phyloP scores from a whole-genome alignment of 1,139 yeast genomes.

The Candida pseudocylindracea region DNA sequence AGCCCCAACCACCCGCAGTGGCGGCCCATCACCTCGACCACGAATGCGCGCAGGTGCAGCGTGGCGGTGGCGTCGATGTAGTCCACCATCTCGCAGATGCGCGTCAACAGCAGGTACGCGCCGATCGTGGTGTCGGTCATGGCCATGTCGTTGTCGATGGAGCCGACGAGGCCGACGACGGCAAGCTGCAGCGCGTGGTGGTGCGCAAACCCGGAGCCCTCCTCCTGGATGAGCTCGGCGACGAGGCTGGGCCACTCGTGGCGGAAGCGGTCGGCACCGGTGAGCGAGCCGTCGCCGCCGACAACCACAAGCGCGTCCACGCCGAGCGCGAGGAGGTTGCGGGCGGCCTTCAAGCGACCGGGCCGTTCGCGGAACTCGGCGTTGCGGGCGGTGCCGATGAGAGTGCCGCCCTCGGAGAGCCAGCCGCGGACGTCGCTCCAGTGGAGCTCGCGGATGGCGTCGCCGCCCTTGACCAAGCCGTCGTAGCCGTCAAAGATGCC shows the following conservation, averaged over 20 bases:
- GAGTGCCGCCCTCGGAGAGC: conserved; percentile 58
- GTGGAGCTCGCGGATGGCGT: conserved; percentile 36
- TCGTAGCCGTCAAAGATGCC: conserved; percentile 64
- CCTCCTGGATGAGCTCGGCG: conserved; percentile 24
- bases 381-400: conserved; percentile 65
- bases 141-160: conserved; percentile 72
- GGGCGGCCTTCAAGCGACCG: conserved; percentile 48
- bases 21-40: conserved; percentile 78
- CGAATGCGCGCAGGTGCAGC: conserved; percentile 67
- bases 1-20: conserved; percentile 79
- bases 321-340: conserved; percentile 46
- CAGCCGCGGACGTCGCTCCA: conserved; percentile 68
- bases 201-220: conserved; percentile 25
- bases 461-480: conserved; percentile 54
- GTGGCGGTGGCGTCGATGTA: conserved; percentile 72
- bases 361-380: conserved; percentile 42
- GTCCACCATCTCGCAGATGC: conserved; percentile 61
- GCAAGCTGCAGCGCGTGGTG: conserved; percentile 20
- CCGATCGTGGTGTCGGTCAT: conserved; percentile 70
- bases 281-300: conserved; percentile 74
- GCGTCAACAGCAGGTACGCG: conserved; percentile 53
- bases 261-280: conserved; percentile 67
- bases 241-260: conserved; percentile 62
- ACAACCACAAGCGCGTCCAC: conserved; percentile 64
- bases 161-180: conserved; percentile 62